These are phyloP conservation scores for Tuber aestivum DNA, from an alignment of 495 filamentous ascomycete genomes.

Conservation along the genomic window DNA sequence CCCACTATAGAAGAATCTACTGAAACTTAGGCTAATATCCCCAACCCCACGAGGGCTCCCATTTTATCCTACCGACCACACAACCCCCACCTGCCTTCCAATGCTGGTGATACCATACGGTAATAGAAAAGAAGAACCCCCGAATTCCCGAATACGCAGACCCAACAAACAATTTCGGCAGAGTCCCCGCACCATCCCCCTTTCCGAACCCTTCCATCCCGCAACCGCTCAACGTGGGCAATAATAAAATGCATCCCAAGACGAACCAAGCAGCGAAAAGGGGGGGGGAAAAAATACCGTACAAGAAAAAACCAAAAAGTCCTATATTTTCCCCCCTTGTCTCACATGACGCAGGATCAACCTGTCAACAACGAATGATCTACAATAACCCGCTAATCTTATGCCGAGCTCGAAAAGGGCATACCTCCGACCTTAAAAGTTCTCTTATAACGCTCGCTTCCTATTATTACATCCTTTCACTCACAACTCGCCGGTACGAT, in stretches of 20 bases:
- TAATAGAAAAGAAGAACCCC: background rate
- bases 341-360: background rate
- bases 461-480: background rate
- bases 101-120: no score
- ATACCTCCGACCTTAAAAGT: background rate
- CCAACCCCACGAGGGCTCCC: background rate
- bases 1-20: background rate
- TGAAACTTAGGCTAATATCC: background rate
- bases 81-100: background rate
- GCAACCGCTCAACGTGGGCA: background rate
- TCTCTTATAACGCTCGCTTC: background rate
- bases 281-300: no score
- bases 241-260: background rate
- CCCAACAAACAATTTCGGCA: background rate
- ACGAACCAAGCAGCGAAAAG: background rate
- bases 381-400: background rate
- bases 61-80: background rate
- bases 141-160: background rate
- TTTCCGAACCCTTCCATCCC: background rate
- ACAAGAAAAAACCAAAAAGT: background rate
- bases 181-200: background rate
- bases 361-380: conserved; percentile 1
- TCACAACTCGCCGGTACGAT: background rate
- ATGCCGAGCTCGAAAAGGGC: background rate
- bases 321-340: background rate